A percentile compares a stretch with the other conserved stretches of the same genome.
These are phyloP conservation scores for Emergomyces pasteurianus DNA, from an alignment of 2,329 filamentous ascomycete genomes.

Conservation along the genomic window DNA sequence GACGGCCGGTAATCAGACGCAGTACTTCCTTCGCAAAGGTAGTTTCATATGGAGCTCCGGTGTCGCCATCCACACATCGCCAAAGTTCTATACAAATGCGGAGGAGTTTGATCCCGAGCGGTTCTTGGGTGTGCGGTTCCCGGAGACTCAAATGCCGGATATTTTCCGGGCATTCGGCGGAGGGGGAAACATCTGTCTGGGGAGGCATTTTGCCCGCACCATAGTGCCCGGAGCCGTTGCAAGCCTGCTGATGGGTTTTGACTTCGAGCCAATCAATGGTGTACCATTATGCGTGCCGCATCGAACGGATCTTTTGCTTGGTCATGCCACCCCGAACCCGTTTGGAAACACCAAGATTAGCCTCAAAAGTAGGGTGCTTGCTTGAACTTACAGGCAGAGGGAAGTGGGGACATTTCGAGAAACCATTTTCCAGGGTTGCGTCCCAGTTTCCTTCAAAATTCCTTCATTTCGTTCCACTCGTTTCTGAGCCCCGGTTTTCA, in stretches of 20 bases:
- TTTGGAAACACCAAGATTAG: neutral
- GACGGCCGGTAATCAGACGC: neutral
- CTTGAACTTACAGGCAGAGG: too few relatives aligned
- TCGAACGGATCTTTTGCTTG: neutral
- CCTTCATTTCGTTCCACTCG: too few relatives aligned
- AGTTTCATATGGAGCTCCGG: neutral
- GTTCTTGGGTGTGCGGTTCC: neutral
- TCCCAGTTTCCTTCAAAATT: too few relatives aligned
- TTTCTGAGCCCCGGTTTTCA: too few relatives aligned
- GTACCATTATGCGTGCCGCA: neutral
- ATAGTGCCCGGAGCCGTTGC: neutral
- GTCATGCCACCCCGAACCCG: neutral
- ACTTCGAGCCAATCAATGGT: neutral
- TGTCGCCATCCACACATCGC: neutral
- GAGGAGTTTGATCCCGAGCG: neutral
- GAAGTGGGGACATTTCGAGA: too few relatives aligned
- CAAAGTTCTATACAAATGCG: neutral
- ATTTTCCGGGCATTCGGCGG: neutral
- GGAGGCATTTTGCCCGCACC: neutral
- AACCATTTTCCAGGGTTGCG: too few relatives aligned
- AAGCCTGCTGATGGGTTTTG: neutral
- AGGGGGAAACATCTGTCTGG: neutral
- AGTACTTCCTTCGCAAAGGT: neutral
- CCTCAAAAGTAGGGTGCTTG: neutral
- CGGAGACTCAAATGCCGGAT: neutral